Conservation (phyloP, 495 filamentous ascomycete genomes). For the Cercophora newfieldiana region DNA sequence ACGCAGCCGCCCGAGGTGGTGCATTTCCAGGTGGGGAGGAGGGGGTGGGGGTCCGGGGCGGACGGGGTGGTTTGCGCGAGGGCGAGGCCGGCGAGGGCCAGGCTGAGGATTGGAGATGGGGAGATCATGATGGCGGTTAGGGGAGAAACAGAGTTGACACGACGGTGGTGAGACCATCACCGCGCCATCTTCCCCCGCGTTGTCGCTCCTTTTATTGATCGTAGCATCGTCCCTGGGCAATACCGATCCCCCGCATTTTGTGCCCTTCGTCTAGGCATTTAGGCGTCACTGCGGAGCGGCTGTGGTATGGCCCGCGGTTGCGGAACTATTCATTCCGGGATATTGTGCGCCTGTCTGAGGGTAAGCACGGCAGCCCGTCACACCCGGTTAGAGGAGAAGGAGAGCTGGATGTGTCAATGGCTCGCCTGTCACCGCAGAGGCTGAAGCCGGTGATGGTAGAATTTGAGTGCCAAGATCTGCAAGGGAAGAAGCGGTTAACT, state of each 20-base stretch:
- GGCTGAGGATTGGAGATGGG: background rate
- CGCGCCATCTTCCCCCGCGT: background rate
- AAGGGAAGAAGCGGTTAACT: no score
- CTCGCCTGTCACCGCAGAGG: no score
- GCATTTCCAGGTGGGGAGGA: constrained; percentile 57
- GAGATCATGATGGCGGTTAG: constrained; percentile 5
- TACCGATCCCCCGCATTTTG: constrained; percentile 7
- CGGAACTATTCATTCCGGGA: constrained; percentile 15
- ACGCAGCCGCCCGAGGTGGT: constrained; percentile 53
- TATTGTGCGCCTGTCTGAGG: background rate
- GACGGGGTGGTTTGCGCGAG: constrained; percentile 11
- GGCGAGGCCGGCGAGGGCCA: constrained; percentile 3
- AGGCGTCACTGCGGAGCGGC: constrained; percentile 10
- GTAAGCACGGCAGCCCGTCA: background rate
- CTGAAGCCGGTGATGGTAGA: no score
- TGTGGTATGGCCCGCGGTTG: background rate
- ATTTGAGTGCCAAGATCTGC: no score
- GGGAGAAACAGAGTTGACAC: background rate
- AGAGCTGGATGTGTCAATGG: no score
- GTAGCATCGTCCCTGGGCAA: background rate
- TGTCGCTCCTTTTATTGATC: background rate
- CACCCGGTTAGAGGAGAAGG: background rate
- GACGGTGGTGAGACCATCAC: background rate
- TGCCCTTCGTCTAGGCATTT: constrained; percentile 3
- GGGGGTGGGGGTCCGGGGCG: constrained; percentile 46